Evolutionary conservation across 2,329 filamentous ascomycete genomes (phyloP), one percentile per base, ranked within the genome.

Genomic region (Periconia macrospinosa): DNA sequence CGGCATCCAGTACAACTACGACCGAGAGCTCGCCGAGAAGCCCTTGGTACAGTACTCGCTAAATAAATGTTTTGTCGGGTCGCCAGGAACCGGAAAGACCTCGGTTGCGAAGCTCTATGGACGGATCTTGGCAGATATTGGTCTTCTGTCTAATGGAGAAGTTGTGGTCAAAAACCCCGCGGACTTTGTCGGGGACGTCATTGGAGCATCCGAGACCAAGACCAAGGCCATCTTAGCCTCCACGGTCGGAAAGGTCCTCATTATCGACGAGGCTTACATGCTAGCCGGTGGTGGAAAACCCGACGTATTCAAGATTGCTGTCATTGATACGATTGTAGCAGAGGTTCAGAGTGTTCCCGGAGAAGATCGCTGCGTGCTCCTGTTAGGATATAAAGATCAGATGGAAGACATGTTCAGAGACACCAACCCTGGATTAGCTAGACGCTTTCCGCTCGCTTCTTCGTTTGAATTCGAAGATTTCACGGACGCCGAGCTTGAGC

Each of bases 181-280:
- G 0, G 90, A 93, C 60, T 92, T 93, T 61, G 75, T 92, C 1
- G 88, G 88, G 0, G 73, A 70, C 9, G 76, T 66, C 0, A 56
- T 93, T 0, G 90, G 90, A 0, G 76, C 81, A 1, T 92, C 89
- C 0, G 89, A 93, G 67, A 76, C 80, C 1, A 84, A 86, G 33
- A 92, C 89, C 0, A 92, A 90, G 59, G 86, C 78, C 0, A 91
- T 92, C 7, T 77, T 93, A 0, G 83, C 82, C 0, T 75, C 85
- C 0, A 85, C 87, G 0, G 58, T 81, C 0, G 90, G 90, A 0
- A 93, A 92, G 58, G 88, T 92, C 0, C 79, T 93, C 0, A 83
- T 93, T 14, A 91, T 93, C 2, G 90, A 93, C 56, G 90, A 94
- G 65, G 89, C 89, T 0, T 92, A 93, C 58, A 84, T 85, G 33